phyloP scores from a whole-genome alignment of 768 basidiomycete species.

The Mycena kentingensis region DNA sequence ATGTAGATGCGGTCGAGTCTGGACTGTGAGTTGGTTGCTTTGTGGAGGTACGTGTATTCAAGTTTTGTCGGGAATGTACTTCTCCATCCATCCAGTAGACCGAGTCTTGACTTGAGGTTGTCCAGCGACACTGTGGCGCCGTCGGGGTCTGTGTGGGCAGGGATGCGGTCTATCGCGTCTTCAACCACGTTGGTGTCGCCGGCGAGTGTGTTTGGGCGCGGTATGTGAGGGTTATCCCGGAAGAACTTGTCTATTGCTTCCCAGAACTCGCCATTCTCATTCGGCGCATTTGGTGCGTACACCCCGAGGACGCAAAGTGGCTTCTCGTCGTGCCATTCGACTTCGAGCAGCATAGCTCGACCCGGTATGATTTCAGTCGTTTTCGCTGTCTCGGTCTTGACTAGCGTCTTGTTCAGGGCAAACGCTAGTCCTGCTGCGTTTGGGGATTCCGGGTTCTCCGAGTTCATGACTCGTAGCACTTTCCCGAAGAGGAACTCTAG shows the following conservation, averaged over 20 bases:
- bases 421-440: constrained; percentile 7
- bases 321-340: constrained; percentile 7
- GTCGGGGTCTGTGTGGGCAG: background rate
- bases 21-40: background rate
- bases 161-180: constrained; percentile 13
- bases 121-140: constrained; percentile 3
- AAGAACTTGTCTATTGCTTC: background rate
- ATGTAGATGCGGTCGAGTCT: constrained; percentile 11
- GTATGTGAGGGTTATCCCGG: background rate
- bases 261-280: constrained; percentile 1
- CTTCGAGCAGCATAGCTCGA: constrained; percentile 5
- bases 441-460: background rate
- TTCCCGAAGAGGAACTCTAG: constrained; percentile 2
- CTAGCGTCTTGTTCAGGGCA: constrained; percentile 5
- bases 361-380: constrained; percentile 4
- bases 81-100: constrained; percentile 16
- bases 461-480: background rate
- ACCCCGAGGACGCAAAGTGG: background rate
- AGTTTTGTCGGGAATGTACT: constrained; percentile 9
- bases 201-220: background rate
- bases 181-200: constrained; percentile 19
- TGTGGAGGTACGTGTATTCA: constrained; percentile 11
- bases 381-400: background rate
- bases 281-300: constrained; percentile 5
- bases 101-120: background rate